Evolutionary conservation across 2,329 filamentous ascomycete genomes (phyloP).

Genomic region (Talaromyces sp.): DNA sequence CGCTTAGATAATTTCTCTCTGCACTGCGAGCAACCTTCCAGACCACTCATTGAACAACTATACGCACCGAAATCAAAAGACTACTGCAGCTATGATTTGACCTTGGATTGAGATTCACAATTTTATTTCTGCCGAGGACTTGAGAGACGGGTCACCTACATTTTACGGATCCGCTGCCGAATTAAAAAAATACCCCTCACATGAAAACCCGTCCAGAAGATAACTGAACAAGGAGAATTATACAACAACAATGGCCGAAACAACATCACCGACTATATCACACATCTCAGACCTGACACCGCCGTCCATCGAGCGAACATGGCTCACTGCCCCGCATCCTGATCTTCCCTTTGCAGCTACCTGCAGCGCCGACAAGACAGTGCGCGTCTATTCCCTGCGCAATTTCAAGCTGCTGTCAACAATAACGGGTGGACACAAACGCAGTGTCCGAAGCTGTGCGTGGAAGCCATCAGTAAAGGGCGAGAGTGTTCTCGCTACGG

Average conservation of each 20-base stretch:
- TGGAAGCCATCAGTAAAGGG: constrained; percentile 72
- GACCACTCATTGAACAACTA: background rate
- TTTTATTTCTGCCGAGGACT: background rate
- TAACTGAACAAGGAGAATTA: background rate
- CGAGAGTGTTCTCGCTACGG: constrained; percentile 78
- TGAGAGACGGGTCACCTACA: background rate
- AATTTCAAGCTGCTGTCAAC: constrained; percentile 73
- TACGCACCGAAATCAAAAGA: background rate
- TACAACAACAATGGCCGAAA: background rate
- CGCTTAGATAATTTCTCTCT: background rate
- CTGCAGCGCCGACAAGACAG: constrained; percentile 76
- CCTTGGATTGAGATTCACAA: background rate
- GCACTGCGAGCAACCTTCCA: background rate
- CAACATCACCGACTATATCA: constrained; percentile 22
- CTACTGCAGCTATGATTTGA: background rate
- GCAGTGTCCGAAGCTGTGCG: constrained; percentile 75
- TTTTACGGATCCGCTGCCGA: background rate
- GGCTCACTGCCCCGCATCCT: constrained; percentile 81
- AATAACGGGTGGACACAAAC: constrained; percentile 82
- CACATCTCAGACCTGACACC: constrained; percentile 51
- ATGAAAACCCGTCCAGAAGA: background rate
- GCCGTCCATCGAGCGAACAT: constrained; percentile 60
- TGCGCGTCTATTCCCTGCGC: constrained; percentile 82
- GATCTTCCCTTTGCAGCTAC: constrained; percentile 84
- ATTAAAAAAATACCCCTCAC: background rate